Evolutionary conservation across 768 basidiomycete species (phyloP), one percentile per base, ranked within the genome.

Genomic region (Strobilomyces confusus): DNA sequence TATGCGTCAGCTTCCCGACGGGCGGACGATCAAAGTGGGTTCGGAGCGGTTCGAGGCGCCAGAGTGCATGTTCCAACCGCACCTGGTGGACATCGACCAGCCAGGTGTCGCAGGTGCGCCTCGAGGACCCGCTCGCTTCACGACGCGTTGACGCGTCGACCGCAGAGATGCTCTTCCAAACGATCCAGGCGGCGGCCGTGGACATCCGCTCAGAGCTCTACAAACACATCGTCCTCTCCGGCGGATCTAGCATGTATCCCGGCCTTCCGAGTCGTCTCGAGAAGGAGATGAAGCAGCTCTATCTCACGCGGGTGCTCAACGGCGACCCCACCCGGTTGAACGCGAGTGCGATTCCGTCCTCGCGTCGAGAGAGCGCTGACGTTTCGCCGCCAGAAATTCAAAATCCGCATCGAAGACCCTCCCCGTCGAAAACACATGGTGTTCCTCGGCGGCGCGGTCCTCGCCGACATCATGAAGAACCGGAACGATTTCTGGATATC

Each of bases 271-370:
- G 89, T 68, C 85, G 97, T 43, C 78, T 99, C 41, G 97, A 98
- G 74, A 98, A 98, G 77, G 95, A 99, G 77, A 93, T 98, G 89
- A 98, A 98, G 72, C 97, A 98, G 71, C 78, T 98, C n/a, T 93
- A 98, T 70, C 80, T 99, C 55, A 89, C 90, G 2, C 79, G 85
- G n/a, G 91, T 98, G 17, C 78, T 98, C 42, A 78, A 81, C 42
- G 86, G 90, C 17, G 87, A 98, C 66, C 86, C 92, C 0, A 72
- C 85, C 15, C 79, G 97, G 34, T 69, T 98, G 62, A 94, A 89
- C 69, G 95, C 97, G 58, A 54, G 92, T 82, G 17, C 34, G 48
- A 4, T 36, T 44, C 2, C 9, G 19, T 22, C 36, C 42, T 57
- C 19, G 30, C 17, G 5, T 25, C 0, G 13, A 36, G 11, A 33